phyloP scores from a whole-genome alignment of 805 yeast genomes.

The Geotrichum ghanense region DNA sequence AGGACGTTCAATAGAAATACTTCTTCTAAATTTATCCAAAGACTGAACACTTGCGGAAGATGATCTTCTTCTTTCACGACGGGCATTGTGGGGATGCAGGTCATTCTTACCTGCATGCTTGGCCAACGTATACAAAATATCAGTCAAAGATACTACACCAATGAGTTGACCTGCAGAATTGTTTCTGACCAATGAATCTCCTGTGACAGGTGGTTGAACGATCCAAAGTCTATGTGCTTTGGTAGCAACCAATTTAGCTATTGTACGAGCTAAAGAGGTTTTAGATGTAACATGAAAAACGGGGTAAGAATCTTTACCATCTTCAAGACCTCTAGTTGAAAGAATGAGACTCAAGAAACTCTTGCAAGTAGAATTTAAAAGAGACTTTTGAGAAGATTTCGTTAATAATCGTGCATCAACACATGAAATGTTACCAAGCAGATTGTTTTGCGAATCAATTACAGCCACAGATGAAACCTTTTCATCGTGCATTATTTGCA shows the following conservation, averaged over 20 bases:
- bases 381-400: conserved; percentile 73
- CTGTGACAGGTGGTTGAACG: conserved; percentile 22
- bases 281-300: conserved; percentile 82
- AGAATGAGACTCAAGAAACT: conserved; percentile 81
- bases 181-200: conserved; percentile 17
- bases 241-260: conserved; percentile 93
- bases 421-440: conserved; percentile 86
- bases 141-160: conserved; percentile 90
- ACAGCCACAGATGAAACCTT: conserved; percentile 89
- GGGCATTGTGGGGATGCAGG: conserved; percentile 77
- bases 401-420: conserved; percentile 89
- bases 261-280: conserved; percentile 73
- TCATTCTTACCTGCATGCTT: conserved; percentile 49
- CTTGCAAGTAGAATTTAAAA: conserved; percentile 71
- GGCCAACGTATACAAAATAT: conserved; percentile 73
- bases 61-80: conserved; percentile 66
- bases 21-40: conserved; percentile 9
- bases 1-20: conserved; percentile 5
- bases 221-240: conserved; percentile 64
- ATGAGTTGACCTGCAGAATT: conserved; percentile 51
- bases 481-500: conserved; percentile 70
- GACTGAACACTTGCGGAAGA: conserved; percentile 14
- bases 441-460: conserved; percentile 61
- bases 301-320: conserved; percentile 94
- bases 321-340: conserved; percentile 79